Conservation (phyloP, 495 filamentous ascomycete species). For the Lophiotrema nucula region DNA sequence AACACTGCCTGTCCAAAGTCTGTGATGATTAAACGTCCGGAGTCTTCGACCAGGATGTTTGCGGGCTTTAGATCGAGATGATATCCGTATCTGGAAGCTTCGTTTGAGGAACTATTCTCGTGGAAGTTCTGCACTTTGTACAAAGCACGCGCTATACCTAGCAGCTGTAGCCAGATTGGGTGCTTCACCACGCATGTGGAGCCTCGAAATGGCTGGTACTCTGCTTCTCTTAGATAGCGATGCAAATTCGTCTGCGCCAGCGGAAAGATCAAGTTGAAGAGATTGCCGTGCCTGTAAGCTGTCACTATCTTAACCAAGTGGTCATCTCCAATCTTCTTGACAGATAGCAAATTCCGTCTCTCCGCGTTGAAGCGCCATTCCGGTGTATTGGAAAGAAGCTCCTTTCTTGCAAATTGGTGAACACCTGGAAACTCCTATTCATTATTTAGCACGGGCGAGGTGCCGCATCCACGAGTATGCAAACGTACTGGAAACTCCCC, state of each 20-base stretch:
- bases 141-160: background rate
- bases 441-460: no score
- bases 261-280: slow-evolving; percentile 2
- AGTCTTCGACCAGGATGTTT: background rate
- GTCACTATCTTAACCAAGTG: background rate
- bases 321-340: background rate
- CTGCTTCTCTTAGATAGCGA: background rate
- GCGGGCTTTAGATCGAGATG: background rate
- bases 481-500: background rate
- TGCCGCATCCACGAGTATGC: background rate
- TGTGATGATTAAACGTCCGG: background rate
- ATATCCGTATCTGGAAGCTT: background rate
- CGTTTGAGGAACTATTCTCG: background rate
- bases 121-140: background rate
- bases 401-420: background rate
- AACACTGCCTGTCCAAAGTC: background rate
- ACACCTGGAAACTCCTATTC: background rate
- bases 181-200: background rate
- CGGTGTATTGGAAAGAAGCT: background rate
- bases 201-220: background rate
- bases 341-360: background rate
- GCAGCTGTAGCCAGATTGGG: background rate
- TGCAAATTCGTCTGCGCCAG: background rate
- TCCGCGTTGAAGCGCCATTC: background rate
- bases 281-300: slow-evolving; percentile 1